These are phyloP conservation scores for Boletus fagicola DNA, from an alignment of 768 basidiomycete genomes.

Conservation along the genomic window DNA sequence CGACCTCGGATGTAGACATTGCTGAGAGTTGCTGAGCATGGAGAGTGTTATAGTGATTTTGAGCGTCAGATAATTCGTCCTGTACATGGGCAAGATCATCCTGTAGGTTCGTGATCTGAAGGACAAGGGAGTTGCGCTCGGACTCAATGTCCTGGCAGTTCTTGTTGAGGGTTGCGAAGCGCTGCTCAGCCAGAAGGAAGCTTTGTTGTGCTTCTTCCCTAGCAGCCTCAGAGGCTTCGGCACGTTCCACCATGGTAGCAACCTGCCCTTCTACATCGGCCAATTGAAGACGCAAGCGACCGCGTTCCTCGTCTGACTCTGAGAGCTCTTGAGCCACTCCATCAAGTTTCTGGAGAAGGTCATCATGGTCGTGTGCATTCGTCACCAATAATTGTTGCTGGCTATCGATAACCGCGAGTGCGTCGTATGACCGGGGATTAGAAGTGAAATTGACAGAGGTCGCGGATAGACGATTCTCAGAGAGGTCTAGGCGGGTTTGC, in stretches of 20 bases:
- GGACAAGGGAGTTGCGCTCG: slow-evolving; percentile 62
- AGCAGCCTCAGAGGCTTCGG: slow-evolving; percentile 34
- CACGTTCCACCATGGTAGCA: slow-evolving; percentile 30
- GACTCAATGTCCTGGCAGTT: slow-evolving; percentile 58
- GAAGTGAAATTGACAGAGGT: slow-evolving; percentile 14
- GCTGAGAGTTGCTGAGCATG: slow-evolving; percentile 65
- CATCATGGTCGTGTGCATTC: slow-evolving; percentile 24
- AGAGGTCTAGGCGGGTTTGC: slow-evolving; percentile 29
- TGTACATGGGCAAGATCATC: slow-evolving; percentile 54
- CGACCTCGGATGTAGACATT: slow-evolving; percentile 58
- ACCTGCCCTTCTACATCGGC: slow-evolving; percentile 38
- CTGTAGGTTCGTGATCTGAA: slow-evolving; percentile 63
- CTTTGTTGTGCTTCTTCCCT: slow-evolving; percentile 36
- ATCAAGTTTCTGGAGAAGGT: slow-evolving; percentile 34
- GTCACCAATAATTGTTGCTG: slow-evolving; percentile 16
- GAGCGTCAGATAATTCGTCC: slow-evolving; percentile 53
- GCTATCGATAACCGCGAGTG: slow-evolving; percentile 17
- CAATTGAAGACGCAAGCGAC: slow-evolving; percentile 27
- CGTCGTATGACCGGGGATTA: slow-evolving; percentile 17
- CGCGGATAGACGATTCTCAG: slow-evolving; percentile 13
- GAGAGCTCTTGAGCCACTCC: slow-evolving; percentile 36
- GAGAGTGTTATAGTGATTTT: slow-evolving; percentile 58
- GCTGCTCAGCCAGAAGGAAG: slow-evolving; percentile 35
- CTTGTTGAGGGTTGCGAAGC: slow-evolving; percentile 44
- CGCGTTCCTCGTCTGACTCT: slow-evolving; percentile 27